Evolutionary conservation across 192 early-diverging fungal genomes (phyloP).

Genomic region (Chytriomyces confervae): DNA sequence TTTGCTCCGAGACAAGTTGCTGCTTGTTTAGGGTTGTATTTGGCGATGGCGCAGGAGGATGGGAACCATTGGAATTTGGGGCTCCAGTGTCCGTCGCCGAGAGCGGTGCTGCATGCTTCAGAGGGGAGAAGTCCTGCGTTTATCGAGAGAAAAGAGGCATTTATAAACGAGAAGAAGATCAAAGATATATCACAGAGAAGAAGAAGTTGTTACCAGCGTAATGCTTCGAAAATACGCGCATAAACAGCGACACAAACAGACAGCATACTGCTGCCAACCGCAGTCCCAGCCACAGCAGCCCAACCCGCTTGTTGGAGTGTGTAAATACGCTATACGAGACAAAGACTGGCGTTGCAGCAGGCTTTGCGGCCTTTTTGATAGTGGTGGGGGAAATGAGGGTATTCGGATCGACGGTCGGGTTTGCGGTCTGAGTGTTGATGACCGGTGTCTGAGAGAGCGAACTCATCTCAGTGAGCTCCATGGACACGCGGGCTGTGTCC

Average conservation of each 20-base stretch:
- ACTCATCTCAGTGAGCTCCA: too few species aligned
- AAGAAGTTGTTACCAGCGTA: not conserved
- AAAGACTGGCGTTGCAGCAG: not conserved
- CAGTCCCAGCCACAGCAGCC: not conserved
- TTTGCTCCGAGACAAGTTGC: constrained; percentile 50
- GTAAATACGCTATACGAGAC: not conserved
- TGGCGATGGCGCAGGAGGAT: not conserved
- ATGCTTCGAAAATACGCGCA: not conserved
- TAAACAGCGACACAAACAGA: not conserved
- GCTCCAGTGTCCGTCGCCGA: constrained; percentile 16
- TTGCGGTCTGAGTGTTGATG: too few species aligned
- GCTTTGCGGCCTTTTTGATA: not conserved
- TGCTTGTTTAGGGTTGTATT: constrained; percentile 54
- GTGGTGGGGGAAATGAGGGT: not conserved
- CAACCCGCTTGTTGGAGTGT: not conserved
- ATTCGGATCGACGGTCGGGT: too few species aligned
- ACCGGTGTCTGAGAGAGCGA: too few species aligned
- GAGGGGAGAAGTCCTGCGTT: constrained; percentile 8
- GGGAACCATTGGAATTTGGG: constrained; percentile 6
- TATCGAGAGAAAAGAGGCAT: not conserved
- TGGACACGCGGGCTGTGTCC: too few species aligned
- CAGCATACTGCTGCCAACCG: not conserved
- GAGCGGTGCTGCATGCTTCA: not conserved
- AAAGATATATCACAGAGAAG: not conserved
- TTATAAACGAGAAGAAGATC: not conserved